These are phyloP conservation scores for Conidiobolus incongruus DNA, from an alignment of 371 early-diverging fungal species.

Conservation along the genomic window DNA sequence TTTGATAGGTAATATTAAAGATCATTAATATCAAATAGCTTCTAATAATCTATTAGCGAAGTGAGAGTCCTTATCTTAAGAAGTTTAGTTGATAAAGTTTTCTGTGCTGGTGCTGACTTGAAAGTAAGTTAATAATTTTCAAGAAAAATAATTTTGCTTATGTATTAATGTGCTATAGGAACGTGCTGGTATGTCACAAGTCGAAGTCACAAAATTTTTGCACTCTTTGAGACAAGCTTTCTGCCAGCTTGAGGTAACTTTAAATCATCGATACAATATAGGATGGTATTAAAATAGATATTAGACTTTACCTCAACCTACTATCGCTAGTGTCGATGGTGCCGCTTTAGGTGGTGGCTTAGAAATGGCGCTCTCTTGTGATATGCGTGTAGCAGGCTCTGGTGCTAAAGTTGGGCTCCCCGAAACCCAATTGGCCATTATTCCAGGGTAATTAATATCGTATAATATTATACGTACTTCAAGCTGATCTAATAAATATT, in stretches of 20 bases:
- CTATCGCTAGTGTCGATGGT: constrained; percentile 88
- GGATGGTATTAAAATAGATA: not conserved
- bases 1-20: constrained; percentile 12
- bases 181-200: constrained; percentile 54
- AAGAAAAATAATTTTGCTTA: not conserved
- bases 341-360: constrained; percentile 87
- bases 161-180: constrained; percentile 27
- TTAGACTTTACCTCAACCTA: constrained; percentile 71
- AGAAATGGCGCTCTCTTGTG: constrained; percentile 80
- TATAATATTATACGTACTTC: not conserved
- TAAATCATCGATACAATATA: not conserved
- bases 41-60: constrained; percentile 11
- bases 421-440: constrained; percentile 88
- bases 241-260: constrained; percentile 47
- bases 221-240: constrained; percentile 50
- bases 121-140: constrained; percentile 27
- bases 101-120: constrained; percentile 92
- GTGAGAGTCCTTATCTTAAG: constrained; percentile 62
- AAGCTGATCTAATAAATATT: not conserved
- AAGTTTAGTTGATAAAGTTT: constrained; percentile 60
- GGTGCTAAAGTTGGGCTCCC: constrained; percentile 71
- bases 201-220: constrained; percentile 69
- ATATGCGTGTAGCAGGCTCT: constrained; percentile 73
- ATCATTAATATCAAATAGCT: not conserved
- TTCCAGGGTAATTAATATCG: constrained; percentile 55